Conservation (phyloP, 805 yeast species). For the Ogataea thermomethanolica region DNA sequence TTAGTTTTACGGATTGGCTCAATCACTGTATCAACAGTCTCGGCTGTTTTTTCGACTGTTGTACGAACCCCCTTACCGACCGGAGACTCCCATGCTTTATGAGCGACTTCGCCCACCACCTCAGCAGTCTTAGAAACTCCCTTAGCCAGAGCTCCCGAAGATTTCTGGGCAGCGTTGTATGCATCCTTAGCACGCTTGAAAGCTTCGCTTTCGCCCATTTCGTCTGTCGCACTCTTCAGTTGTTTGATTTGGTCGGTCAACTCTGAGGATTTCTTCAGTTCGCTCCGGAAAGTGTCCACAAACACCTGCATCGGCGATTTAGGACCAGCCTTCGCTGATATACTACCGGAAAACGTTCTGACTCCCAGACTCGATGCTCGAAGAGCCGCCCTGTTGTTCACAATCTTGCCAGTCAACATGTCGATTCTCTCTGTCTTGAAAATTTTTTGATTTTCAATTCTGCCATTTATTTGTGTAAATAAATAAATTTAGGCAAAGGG, state of each 20-base stretch:
- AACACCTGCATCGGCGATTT: constrained; percentile 89
- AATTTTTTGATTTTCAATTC: constrained; percentile 5
- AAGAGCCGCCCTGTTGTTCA: constrained; percentile 3
- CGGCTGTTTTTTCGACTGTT: constrained; percentile 79
- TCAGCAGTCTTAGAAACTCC: constrained; percentile 88
- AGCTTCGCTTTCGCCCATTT: constrained; percentile 90
- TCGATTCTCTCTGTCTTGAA: constrained; percentile 2
- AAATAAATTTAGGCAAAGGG: constrained; percentile 3
- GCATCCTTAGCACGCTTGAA: constrained; percentile 93
- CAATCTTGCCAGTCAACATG: constrained; percentile 6
- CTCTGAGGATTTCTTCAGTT: constrained; percentile 88
- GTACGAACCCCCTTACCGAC: constrained; percentile 86
- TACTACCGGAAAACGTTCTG: constrained; percentile 19
- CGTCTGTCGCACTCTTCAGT: constrained; percentile 91
- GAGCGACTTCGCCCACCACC: constrained; percentile 85
- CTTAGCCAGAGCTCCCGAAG: constrained; percentile 56
- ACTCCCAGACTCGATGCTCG: constrained; percentile 4
- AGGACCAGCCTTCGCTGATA: constrained; percentile 27
- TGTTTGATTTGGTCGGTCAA: constrained; percentile 91
- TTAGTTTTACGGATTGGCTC: constrained; percentile 93
- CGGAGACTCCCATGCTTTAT: constrained; percentile 94
- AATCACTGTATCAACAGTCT: constrained; percentile 76
- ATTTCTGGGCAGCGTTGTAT: constrained; percentile 75
- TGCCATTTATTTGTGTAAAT: constrained; percentile 8
- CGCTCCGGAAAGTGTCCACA: constrained; percentile 84